These are phyloP conservation scores for Debaryomyces hansenii DNA, from an alignment of 805 yeast genomes.

Conservation along the genomic window DNA sequence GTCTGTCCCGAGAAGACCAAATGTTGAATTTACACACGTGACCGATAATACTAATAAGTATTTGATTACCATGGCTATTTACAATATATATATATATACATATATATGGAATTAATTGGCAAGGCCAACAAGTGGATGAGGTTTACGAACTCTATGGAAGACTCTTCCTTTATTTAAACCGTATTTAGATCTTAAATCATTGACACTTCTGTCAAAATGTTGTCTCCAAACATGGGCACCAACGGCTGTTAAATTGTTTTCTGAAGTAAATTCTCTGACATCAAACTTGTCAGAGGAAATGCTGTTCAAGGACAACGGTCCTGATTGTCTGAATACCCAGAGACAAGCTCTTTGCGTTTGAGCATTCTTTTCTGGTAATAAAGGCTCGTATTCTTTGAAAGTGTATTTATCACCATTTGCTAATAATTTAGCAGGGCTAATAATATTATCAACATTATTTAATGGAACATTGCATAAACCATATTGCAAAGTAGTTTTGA, in stretches of 20 bases:
- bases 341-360: conserved; percentile 80
- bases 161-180: conserved; percentile 77
- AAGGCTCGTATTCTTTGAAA: conserved; percentile 68
- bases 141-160: conserved; percentile 59
- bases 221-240: conserved; percentile 95
- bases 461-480: conserved; percentile 70
- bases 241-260: conserved; percentile 63
- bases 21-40: neutral
- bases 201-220: conserved; percentile 74
- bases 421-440: conserved; percentile 45
- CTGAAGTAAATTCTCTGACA: conserved; percentile 64
- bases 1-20: neutral
- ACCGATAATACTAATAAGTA: neutral
- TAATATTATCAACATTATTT: conserved; percentile 54
- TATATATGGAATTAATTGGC: neutral
- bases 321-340: conserved; percentile 84
- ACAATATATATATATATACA: neutral
- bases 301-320: conserved; percentile 16
- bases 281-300: conserved; percentile 56
- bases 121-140: conserved; percentile 19
- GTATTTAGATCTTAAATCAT: conserved; percentile 64
- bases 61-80: neutral
- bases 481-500: conserved; percentile 70
- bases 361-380: conserved; percentile 86
- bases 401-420: conserved; percentile 30